A percentile compares a stretch with the other conserved stretches of the same genome.
Evolutionary conservation across 768 basidiomycete species (phyloP).

Genomic region (Paxillus involutus): DNA sequence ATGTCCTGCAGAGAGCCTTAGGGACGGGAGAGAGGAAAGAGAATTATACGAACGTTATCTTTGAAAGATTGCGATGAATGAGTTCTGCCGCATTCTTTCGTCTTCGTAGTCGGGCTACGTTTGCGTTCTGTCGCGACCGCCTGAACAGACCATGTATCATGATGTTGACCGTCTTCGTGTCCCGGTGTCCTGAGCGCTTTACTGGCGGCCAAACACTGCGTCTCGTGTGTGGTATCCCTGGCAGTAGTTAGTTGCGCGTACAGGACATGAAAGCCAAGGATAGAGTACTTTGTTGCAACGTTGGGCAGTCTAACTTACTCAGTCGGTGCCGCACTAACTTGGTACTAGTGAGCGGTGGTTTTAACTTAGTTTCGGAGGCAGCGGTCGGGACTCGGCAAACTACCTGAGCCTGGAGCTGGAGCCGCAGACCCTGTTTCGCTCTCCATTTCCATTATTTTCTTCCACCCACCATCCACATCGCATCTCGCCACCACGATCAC

Average conservation of each 20-base stretch:
- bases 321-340: too few relatives aligned
- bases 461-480: conserved; percentile 2
- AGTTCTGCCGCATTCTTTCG: conserved; percentile 37
- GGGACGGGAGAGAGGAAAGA: neutral
- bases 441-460: conserved; percentile 8
- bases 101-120: conserved; percentile 45
- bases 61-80: conserved; percentile 34
- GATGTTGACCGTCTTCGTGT: conserved; percentile 19
- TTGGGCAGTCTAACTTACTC: neutral
- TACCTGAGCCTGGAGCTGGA: too few relatives aligned
- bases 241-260: neutral
- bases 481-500: neutral
- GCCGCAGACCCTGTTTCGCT: conserved; percentile 1
- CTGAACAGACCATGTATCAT: conserved; percentile 15
- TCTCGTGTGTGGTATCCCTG: too few relatives aligned
- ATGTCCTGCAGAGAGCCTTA: conserved; percentile 39
- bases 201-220: neutral
- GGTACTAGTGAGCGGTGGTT: too few relatives aligned
- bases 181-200: too few relatives aligned
- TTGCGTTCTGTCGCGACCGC: conserved; percentile 26
- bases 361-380: too few relatives aligned
- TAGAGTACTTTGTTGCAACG: neutral
- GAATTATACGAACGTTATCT: conserved; percentile 25
- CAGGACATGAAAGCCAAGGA: neutral
- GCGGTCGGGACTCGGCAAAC: too few relatives aligned